These are phyloP conservation scores for Malus sylvestris DNA, from an alignment of 306 rosid genomes.

Conservation along the genomic window DNA sequence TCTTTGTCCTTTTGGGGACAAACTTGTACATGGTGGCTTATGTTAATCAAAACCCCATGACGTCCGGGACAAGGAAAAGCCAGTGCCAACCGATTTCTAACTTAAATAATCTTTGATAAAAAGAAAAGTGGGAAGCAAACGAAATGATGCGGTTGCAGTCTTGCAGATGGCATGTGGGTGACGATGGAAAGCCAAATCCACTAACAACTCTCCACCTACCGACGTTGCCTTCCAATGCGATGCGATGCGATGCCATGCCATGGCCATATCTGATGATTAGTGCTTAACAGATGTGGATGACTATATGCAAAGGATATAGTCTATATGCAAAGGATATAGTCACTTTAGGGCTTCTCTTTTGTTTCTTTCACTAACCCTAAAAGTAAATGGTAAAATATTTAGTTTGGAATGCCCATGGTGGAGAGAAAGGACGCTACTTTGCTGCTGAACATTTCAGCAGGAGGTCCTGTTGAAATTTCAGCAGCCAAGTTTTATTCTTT, in stretches of 20 bases:
- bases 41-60: not conserved
- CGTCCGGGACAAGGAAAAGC: not conserved
- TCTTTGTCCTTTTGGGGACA: not conserved
- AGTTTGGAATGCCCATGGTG: not conserved
- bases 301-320: not conserved
- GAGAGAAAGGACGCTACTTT: not conserved
- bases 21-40: not conserved
- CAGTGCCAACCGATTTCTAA: not conserved
- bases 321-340: not conserved
- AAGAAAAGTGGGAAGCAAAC: not conserved
- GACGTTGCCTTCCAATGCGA: constrained; percentile 8
- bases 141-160: not conserved
- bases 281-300: constrained; percentile 21
- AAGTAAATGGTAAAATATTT: not conserved
- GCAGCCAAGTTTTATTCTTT: no score
- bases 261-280: not conserved
- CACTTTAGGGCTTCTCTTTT: not conserved
- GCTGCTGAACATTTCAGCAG: no score
- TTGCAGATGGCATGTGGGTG: constrained; percentile 15
- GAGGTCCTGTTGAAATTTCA: no score
- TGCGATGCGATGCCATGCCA: no score
- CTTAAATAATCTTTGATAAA: not conserved
- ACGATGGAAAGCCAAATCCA: constrained; percentile 30
- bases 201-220: constrained; percentile 32
- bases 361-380: not conserved